Evolutionary conservation across 495 filamentous ascomycete genomes (phyloP), one percentile per base, ranked within the genome.

Genomic region (Cercophora scortea): DNA sequence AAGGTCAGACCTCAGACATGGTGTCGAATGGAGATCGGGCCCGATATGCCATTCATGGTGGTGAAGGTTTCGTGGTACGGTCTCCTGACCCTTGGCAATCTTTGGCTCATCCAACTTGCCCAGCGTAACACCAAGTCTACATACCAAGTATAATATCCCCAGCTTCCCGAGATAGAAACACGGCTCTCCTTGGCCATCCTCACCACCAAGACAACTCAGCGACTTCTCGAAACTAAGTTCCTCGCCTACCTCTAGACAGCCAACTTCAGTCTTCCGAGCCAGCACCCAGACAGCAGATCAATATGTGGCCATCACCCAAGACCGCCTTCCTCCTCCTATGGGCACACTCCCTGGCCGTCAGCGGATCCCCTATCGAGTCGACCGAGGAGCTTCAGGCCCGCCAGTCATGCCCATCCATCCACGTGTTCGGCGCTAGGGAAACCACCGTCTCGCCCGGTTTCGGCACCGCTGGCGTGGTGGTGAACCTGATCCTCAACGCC

Each of bases 361-460:
- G 51, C 49, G 64, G 55, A 16, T 62, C 61, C 2, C 64, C 64
- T 32, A 46, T 66, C 49, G 60, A 62, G 32, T 32, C 33, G n/a
- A 49, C 34, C 3, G 34, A 42, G 6, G 39, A 42, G n/a, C 45
- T 61, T 12, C 57, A 52, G 66, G 74, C 50, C 56, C 60, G 63
- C 18, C 57, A 61, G 17, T 61, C 56, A 0, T 81, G 78, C 61
- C 75, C 78, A 3, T 53, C 67, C 35, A 69, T 84, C 48, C 82
- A 86, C 56, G 68, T 83, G 36, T 79, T 86, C 43, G 82, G 80
- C 13, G 84, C 83, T 6, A 79, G 83, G 47, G 83, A 86, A 67
- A 85, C 82, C 2, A 83, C 79, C 0, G 82, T 59, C 2, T 47
- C 74, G 0, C 54, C 71, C 16, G 81, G 82, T 7, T 84, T 75